Conservation (phyloP, 257 asterid genomes). For the Solanum infundibuliforme region DNA sequence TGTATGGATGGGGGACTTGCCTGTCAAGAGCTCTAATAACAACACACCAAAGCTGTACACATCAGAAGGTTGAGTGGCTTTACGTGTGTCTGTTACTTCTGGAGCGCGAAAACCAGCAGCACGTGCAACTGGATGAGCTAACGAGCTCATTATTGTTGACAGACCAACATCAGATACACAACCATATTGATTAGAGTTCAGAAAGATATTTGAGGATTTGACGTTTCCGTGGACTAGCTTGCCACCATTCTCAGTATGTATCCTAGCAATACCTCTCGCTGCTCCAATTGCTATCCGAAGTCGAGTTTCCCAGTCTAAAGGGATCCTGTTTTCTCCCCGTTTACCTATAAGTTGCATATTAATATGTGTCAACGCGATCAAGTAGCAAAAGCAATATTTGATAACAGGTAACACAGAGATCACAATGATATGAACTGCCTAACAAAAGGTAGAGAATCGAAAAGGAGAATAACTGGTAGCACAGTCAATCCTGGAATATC, state of each 20-base stretch:
- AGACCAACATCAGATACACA: constrained; percentile 71
- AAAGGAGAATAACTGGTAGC: not conserved
- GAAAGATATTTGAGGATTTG: constrained; percentile 65
- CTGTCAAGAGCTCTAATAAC: constrained; percentile 65
- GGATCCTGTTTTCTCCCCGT: constrained; percentile 36
- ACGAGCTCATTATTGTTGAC: constrained; percentile 47
- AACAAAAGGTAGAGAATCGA: not conserved
- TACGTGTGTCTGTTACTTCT: constrained; percentile 59
- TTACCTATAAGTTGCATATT: constrained; percentile 30
- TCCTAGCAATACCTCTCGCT: constrained; percentile 62
- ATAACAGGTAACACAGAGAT: constrained; percentile 3
- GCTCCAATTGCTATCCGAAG: constrained; percentile 60
- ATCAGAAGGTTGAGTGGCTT: constrained; percentile 62
- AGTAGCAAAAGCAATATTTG: not conserved
- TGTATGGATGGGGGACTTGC: constrained; percentile 58
- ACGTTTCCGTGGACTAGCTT: constrained; percentile 68
- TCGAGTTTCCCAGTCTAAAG: constrained; percentile 64
- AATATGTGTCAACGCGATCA: not conserved
- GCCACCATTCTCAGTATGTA: constrained; percentile 54
- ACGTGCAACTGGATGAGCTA: constrained; percentile 59
- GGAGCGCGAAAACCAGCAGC: constrained; percentile 81
- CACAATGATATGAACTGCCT: not conserved
- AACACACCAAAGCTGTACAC: constrained; percentile 71
- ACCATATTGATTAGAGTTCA: constrained; percentile 48
- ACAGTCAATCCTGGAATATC: not conserved